Base-by-base conservation (phyloP, 2,329 filamentous ascomycete species). In the Cercospora brassicicola region DNA sequence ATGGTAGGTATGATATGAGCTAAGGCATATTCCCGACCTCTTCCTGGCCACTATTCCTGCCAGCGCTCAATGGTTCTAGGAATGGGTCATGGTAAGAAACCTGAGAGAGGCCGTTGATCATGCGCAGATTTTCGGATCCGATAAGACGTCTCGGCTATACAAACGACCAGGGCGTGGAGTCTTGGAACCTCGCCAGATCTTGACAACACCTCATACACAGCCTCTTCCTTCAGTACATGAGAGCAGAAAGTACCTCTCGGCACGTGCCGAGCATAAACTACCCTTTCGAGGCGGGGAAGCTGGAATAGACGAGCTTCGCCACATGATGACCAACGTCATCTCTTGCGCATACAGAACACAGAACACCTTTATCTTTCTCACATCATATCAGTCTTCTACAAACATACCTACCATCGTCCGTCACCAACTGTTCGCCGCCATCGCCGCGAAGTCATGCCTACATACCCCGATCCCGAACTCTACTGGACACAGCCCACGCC, bases 401-500 rank as follows among this genome's bases (percentile, higher is more conserved):
- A n/a, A n/a, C n/a, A n/a, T n/a, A n/a, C n/a, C n/a, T n/a, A n/a
- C n/a, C n/a, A n/a, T n/a, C n/a, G n/a, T 7, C 26, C 6, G n/a
- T n/a, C n/a, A n/a, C n/a, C n/a, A n/a, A n/a, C n/a, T n/a, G n/a
- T n/a, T n/a, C n/a, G n/a, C n/a, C n/a, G n/a, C n/a, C n/a, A n/a
- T n/a, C n/a, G n/a, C n/a, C n/a, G n/a, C n/a, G n/a, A n/a, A n/a
- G n/a, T n/a, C n/a, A 42, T 42, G 42, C 20, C 51, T 6, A 1
- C 51, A 0, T 28, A n/a, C 26, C 36, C 45, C 0, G 51, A 67
- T 13, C 65, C 67, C 7, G 62, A 70, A 53, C 55, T 70, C 51
- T 68, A 70, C 68, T 66, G 63, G 62, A 66, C 66, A 1, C 61
- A 39, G 1, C 72, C 71, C 2, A 74, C 69, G 55, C 36, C 68